Evolutionary conservation across 306 rosid genomes (phyloP).

Genomic region (Calophaca sinica): DNA sequence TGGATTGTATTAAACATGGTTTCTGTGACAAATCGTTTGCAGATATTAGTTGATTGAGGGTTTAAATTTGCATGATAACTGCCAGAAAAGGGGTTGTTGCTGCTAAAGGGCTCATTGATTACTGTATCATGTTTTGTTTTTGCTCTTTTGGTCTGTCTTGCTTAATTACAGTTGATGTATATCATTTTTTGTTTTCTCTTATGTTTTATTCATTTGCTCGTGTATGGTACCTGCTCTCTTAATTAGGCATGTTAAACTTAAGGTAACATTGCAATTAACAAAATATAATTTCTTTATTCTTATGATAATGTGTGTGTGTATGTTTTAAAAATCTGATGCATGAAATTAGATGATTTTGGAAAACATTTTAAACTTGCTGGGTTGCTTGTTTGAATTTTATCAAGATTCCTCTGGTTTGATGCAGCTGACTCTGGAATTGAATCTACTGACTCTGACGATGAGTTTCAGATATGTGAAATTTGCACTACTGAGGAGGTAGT

Average conservation of each 20-base stretch:
- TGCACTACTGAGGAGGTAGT: slow-evolving; percentile 87
- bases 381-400: slow-evolving; percentile 34
- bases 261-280: neutral
- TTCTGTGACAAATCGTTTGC: slow-evolving; percentile 4
- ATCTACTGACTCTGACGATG: slow-evolving; percentile 92
- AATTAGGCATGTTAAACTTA: neutral
- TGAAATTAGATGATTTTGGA: slow-evolving; percentile 24
- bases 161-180: slow-evolving; percentile 1
- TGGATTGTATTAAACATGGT: neutral
- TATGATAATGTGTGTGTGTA: neutral
- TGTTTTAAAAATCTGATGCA: slow-evolving; percentile 25
- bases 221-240: slow-evolving; percentile 14
- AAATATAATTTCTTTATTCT: neutral
- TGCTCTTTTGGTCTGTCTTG: neutral
- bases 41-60: neutral
- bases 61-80: neutral
- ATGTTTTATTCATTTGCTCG: slow-evolving; percentile 1
- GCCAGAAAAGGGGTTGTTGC: neutral
- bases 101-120: neutral
- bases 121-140: slow-evolving; percentile 7
- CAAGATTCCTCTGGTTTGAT: slow-evolving; percentile 48
- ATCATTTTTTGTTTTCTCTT: neutral
- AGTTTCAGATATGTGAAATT: slow-evolving; percentile 94
- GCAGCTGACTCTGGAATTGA: slow-evolving; percentile 95
- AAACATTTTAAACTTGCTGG: slow-evolving; percentile 23